Base-by-base conservation (phyloP, 2,329 filamentous ascomycete species). In the Thelonectria olida region DNA sequence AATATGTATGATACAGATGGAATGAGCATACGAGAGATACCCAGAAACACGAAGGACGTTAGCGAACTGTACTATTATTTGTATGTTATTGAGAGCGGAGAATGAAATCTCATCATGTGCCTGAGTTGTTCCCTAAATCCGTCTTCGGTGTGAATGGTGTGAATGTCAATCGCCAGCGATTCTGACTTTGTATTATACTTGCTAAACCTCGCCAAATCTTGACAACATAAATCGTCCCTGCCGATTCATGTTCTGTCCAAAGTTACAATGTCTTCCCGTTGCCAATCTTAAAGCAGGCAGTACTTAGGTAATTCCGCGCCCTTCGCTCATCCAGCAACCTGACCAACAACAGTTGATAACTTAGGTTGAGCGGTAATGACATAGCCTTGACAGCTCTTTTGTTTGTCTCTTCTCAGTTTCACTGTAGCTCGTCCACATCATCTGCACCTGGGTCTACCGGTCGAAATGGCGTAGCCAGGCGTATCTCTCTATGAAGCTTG, bases 351-450 rank as follows among this genome's bases (percentile, higher is more conserved):
- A n/a, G n/a, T n/a, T n/a, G n/a, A n/a, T n/a, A n/a, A n/a, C n/a
- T n/a, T n/a, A n/a, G n/a, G n/a, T n/a, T n/a, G n/a, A n/a, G n/a
- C n/a, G n/a, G n/a, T 4, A 34, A 34, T 15, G 31, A 34, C 31
- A 34, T 34, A 10, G 12, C 15, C 12, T 34, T 15, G 9, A 31
- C 5, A 12, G 28, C 28, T 31, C 28, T 23, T 17, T n/a, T 27
- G 48, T 23, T 39, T 44, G 31, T 44, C 22, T 8, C 38, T 13
- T 49, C 19, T 50, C 53, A 19, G 61, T 57, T 72, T 63, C 12
- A 77, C 57, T 75, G 74, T 42, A 79, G 62, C 63, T 80, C 78
- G 39, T 79, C 77, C 19, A 70, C 58, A 17, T 77, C 75, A 60
- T 73, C 65, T 6, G 69, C 65, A 12, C 61, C 61, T 15, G 65